A percentile compares a stretch with the other conserved stretches of the same genome.
These are phyloP conservation scores for Elymus sibiricus DNA, from an alignment of 176 grass and related monocot genomes.

Conservation along the genomic window DNA sequence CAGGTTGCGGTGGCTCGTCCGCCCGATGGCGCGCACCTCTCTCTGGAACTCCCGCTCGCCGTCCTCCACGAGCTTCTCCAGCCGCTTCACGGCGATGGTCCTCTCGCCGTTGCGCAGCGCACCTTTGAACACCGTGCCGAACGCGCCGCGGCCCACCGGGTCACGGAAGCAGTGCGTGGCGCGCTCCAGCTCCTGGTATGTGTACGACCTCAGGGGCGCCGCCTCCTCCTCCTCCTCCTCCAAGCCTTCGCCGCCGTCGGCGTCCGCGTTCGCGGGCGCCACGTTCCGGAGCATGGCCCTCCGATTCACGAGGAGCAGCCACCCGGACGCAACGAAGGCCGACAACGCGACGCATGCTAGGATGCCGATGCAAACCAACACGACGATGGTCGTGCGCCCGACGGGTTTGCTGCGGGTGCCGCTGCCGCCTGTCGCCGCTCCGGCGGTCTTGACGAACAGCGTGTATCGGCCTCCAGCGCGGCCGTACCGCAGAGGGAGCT, in stretches of 20 bases:
- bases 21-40: not conserved
- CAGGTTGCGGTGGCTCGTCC: not conserved
- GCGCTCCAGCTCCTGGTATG: not conserved
- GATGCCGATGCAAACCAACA: not conserved
- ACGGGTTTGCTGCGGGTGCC: not conserved
- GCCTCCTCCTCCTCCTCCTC: not conserved
- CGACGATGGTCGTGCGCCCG: not conserved
- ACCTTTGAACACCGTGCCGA: not conserved
- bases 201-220: not conserved
- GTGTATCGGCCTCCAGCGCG: not conserved
- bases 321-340: not conserved
- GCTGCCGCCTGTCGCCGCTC: not conserved
- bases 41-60: not conserved
- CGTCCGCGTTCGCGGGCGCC: not conserved
- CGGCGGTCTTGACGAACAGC: not conserved
- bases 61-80: not conserved
- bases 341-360: not conserved
- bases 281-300: not conserved
- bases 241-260: not conserved
- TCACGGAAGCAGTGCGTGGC: not conserved
- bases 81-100: not conserved
- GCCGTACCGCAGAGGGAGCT: not conserved
- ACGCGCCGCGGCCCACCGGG: not conserved
- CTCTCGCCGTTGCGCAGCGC: not conserved
- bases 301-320: not conserved